Percentiles rank a stretch among this genome's conserved stretches.
Evolutionary conservation across 192 early-diverging fungal genomes (phyloP).

Genomic region (Bifiguratus adelaidae): DNA sequence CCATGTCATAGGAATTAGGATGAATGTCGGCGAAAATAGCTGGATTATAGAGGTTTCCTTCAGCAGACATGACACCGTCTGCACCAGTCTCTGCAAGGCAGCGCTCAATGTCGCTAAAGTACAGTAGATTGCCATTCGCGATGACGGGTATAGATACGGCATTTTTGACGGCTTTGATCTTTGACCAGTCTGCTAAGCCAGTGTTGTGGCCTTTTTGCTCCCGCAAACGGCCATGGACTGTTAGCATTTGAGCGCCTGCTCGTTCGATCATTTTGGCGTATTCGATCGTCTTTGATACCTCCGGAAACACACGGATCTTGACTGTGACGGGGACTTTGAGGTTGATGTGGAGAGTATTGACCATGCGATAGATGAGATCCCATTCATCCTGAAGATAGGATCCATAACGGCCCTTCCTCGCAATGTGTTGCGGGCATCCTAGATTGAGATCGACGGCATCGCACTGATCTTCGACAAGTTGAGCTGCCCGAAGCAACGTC

Average conservation of each 20-base stretch:
- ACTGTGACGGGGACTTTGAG: slow-evolving; percentile 86
- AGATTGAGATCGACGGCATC: slow-evolving; percentile 95
- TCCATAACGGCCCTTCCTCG: slow-evolving; percentile 83
- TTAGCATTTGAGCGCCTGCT: slow-evolving; percentile 85
- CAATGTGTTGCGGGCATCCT: slow-evolving; percentile 96
- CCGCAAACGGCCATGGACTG: slow-evolving; percentile 88
- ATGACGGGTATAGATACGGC: slow-evolving; percentile 82
- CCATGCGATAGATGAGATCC: slow-evolving; percentile 59
- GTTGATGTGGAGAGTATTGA: slow-evolving; percentile 68
- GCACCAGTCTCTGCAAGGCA: slow-evolving; percentile 79
- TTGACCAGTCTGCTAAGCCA: slow-evolving; percentile 92
- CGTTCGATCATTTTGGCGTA: slow-evolving; percentile 96
- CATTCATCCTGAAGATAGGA: slow-evolving; percentile 93
- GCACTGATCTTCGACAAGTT: slow-evolving; percentile 69
- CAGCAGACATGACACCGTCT: slow-evolving; percentile 94
- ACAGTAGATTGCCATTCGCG: slow-evolving; percentile 98
- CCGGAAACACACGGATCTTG: slow-evolving; percentile 90
- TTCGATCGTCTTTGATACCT: slow-evolving; percentile 79
- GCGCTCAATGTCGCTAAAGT: slow-evolving; percentile 75
- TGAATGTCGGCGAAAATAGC: slow-evolving; percentile 62
- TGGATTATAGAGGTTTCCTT: slow-evolving; percentile 81
- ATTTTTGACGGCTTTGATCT: slow-evolving; percentile 77
- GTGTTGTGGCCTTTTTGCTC: slow-evolving; percentile 98
- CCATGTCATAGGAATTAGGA: slow-evolving; percentile 65
- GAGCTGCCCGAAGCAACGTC: slow-evolving; percentile 68